A percentile compares a stretch with the other conserved stretches of the same genome.
These are phyloP conservation scores for Biscogniauxia sp. DNA, from an alignment of 2,329 filamentous ascomycete species.

Conservation along the genomic window DNA sequence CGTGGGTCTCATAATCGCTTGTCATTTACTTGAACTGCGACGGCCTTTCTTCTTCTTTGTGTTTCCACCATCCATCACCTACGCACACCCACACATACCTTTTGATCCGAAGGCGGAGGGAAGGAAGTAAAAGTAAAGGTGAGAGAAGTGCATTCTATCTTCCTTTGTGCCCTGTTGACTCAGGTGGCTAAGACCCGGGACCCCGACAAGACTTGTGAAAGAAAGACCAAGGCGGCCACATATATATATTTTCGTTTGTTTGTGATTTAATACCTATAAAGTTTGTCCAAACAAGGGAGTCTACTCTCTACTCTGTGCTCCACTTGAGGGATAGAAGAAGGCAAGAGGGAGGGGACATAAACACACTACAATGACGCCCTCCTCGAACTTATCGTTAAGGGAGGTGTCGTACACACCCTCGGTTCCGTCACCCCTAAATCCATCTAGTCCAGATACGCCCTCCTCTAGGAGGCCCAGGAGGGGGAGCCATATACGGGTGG, in stretches of 20 bases:
- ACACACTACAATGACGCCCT: background rate
- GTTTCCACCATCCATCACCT: background rate
- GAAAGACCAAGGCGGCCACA: background rate
- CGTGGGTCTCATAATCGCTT: background rate
- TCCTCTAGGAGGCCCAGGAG: constrained; percentile 8
- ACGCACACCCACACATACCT: no score
- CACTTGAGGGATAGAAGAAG: background rate
- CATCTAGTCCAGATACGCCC: constrained; percentile 10
- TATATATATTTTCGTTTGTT: background rate
- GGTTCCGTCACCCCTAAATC: constrained; percentile 24
- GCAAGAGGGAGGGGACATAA: background rate
- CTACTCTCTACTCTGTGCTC: background rate
- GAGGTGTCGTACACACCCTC: constrained; percentile 14
- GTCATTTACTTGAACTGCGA: background rate
- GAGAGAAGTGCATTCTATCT: background rate
- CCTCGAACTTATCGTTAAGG: constrained; percentile 3
- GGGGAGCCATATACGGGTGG: constrained; percentile 1
- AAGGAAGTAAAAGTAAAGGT: background rate
- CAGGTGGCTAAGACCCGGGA: background rate
- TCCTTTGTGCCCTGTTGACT: background rate
- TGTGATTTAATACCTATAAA: background rate
- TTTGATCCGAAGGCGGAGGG: background rate
- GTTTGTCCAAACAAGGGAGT: background rate
- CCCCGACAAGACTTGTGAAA: background rate
- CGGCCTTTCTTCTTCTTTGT: background rate